Evolutionary conservation across 441 rosid species (phyloP).

Genomic region (Mallotus repandus): DNA sequence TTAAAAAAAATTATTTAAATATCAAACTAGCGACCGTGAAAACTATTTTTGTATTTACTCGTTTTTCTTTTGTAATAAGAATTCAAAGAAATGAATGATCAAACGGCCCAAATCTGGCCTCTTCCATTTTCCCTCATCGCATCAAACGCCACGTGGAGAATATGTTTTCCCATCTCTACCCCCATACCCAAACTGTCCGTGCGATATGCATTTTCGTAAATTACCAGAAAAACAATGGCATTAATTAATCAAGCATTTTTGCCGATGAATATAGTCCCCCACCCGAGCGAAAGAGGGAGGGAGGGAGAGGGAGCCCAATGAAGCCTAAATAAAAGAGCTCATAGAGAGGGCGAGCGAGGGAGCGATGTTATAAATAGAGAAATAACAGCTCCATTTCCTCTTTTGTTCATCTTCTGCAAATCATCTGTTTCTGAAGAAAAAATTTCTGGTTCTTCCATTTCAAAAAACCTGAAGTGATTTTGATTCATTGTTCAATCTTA

Average conservation of each 20-base stretch:
- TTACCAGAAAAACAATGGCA: slow-evolving; percentile 15
- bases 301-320: background rate
- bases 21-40: too few relatives aligned
- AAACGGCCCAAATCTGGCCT: background rate
- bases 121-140: too few relatives aligned
- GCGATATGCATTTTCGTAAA: slow-evolving; percentile 29
- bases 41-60: too few relatives aligned
- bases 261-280: slow-evolving; percentile 34
- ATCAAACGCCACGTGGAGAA: slow-evolving; percentile 17
- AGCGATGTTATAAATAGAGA: background rate
- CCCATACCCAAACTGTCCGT: background rate
- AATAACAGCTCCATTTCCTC: background rate
- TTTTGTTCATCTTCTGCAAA: background rate
- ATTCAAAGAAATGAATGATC: too few relatives aligned
- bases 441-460: too few relatives aligned
- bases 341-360: background rate
- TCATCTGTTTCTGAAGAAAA: background rate
- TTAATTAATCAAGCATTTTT: slow-evolving; percentile 5
- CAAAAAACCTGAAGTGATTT: too few relatives aligned
- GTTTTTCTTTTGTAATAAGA: too few relatives aligned
- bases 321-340: background rate
- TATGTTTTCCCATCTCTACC: background rate
- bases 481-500: too few relatives aligned
- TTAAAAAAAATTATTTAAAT: too few relatives aligned
- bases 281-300: background rate